Base-by-base conservation (phyloP, 345 rosid species). In the Excoecaria cochinchinensis region DNA sequence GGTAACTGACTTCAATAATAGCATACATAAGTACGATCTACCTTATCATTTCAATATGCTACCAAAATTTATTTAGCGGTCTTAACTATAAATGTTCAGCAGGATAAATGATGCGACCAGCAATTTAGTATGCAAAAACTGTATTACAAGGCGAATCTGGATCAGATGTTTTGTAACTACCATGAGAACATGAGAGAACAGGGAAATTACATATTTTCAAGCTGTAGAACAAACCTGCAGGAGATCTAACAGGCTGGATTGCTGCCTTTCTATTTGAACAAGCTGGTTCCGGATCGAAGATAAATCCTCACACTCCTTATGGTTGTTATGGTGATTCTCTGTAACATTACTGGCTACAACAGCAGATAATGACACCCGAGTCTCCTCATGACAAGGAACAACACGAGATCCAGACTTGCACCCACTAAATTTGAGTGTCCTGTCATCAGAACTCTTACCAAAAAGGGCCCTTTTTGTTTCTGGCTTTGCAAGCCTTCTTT, bases 231-330 rank as follows among this genome's bases (percentile, higher is more conserved):
- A 80, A 81, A 90, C 98, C 98, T 92, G 94, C 57, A 95, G 88
- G n/a, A 95, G 91, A 83, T 92, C 96, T 72, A 92, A 81, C 14
- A 95, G 85, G 83, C 85, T 89, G 17, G 98, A 88, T 84, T 95
- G 98, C 80, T 92, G 97, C 83, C 91, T 89, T 85, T 92, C 98
- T 68, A 92, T 92, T 88, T 95, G 95, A 81, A 88, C 86, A 50
- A 95, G 94, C 85, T 95, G 98, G 79, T 66, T 85, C 70, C 95
- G 95, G 73, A 95, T 92, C 73, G 75, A 77, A 69, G 97, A 82
- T 38, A 92, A 85, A 59, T 95, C 97, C 71, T 95, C 97, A 58
- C 74, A 40, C 52, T 90, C 96, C 73, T 90, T 90, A 78, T 87
- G 92, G 81, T 88, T 90, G 57, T 7, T 79, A 46, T 89, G 87